Evolutionary conservation across 2,329 filamentous ascomycete genomes (phyloP), one percentile per base, ranked within the genome.

Genomic region (Phialemoniopsis sp.): DNA sequence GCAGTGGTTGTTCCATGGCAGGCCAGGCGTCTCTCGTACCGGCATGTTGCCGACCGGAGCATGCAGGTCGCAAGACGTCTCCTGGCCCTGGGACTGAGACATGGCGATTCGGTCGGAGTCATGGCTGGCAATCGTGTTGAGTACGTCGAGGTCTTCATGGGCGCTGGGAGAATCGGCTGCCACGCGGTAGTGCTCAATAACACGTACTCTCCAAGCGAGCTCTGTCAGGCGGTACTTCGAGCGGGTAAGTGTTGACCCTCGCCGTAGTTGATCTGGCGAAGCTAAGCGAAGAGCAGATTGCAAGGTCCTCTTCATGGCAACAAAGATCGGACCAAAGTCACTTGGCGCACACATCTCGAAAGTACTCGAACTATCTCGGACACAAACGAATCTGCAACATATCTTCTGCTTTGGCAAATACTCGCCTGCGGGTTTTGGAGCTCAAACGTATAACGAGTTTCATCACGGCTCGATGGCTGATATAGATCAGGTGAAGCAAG

Each of bases 111-210:
- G 13, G 72, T 89, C 19, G 85, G 79, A 19, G 82, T 90, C 47
- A 87, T 89, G 80, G 84, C 85, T 61, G 52, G 89, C 67, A 64
- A 95, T 76, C 67, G 89, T 71, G 65, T 94, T 75, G 72, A 95
- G 77, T 91, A 91, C 80, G 62, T 85, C 21, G 73, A 82, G 3
- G 73, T 88, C 13, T 87, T 88, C 67, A 88, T 89, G 48, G 84
- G 82, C 4, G 82, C 79, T 10, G 79, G 80, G 31, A 72, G 78
- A 35, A 72, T 85, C 14, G 82, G 82, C 9, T 80, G 75, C 34
- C 79, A 85, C 34, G 67, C 89, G 38, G 85, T 89, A 19, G 87
- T 89, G 32, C 66, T 90, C 48, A 90, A 90, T 64, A 90, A 89
- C 62, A 90, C 85, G 0, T 90, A 90, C 56, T 90, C 86, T 2